Conservation (phyloP, 164 flowering plant species). For the Macadamia integrifolia region DNA sequence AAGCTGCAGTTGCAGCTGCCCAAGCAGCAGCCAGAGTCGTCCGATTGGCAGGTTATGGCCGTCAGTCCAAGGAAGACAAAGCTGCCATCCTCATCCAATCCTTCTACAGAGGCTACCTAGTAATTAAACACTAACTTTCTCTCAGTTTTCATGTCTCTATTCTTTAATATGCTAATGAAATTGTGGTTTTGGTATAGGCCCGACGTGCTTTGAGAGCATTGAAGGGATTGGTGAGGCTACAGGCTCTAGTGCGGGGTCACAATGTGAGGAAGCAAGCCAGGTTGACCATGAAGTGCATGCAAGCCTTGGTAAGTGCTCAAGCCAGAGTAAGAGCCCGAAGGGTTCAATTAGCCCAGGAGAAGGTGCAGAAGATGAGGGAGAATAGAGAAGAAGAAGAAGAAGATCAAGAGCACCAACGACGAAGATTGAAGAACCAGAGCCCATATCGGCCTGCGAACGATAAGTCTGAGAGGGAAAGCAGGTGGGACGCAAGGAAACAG, state of each 20-base stretch:
- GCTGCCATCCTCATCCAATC: constrained; percentile 83
- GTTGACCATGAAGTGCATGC: constrained; percentile 98
- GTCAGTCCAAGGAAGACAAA: constrained; percentile 69
- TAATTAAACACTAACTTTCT: constrained; percentile 21
- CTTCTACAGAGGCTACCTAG: constrained; percentile 83
- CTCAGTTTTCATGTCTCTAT: background rate
- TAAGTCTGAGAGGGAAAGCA: constrained; percentile 12
- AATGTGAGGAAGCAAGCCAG: constrained; percentile 94
- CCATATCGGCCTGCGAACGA: constrained; percentile 1
- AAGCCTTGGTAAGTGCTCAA: constrained; percentile 84
- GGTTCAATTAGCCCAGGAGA: constrained; percentile 52
- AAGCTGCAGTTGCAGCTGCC: constrained; percentile 90
- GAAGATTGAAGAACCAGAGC: background rate
- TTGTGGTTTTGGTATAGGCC: constrained; percentile 37
- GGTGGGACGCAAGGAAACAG: constrained; percentile 36
- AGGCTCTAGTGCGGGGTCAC: constrained; percentile 91
- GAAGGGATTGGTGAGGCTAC: constrained; percentile 89
- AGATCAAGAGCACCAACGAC: background rate
- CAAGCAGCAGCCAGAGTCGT: constrained; percentile 90
- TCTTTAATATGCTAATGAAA: too few species aligned
- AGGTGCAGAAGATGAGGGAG: constrained; percentile 9
- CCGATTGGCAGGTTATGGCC: constrained; percentile 67
- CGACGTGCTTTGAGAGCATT: constrained; percentile 86
- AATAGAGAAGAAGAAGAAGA: background rate
- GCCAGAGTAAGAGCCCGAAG: constrained; percentile 76